Conservation (phyloP, 2,329 filamentous ascomycete genomes). For the Aspergillus alliaceus region DNA sequence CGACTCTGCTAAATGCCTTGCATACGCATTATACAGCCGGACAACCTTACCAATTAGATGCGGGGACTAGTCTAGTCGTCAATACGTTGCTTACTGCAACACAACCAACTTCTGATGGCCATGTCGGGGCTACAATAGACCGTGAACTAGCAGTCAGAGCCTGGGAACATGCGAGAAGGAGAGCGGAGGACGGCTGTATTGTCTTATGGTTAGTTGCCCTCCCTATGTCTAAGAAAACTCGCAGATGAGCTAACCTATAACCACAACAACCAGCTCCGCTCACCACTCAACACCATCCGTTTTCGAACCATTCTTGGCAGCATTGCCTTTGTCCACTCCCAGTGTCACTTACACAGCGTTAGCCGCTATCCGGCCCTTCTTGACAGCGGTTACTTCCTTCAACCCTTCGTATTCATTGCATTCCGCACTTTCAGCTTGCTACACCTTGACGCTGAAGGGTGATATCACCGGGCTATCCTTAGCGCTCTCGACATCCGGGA, state of each 20-base stretch:
- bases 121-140: slow-evolving; percentile 77
- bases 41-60: slow-evolving; percentile 82
- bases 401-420: slow-evolving; percentile 84
- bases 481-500: slow-evolving; percentile 79
- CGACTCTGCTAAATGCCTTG: slow-evolving; percentile 85
- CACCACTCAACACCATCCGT: slow-evolving; percentile 86
- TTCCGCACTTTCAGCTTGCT: slow-evolving; percentile 74
- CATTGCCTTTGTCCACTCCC: slow-evolving; percentile 78
- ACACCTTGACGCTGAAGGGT: slow-evolving; percentile 79
- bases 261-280: slow-evolving; percentile 63
- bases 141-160: slow-evolving; percentile 73
- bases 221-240: background rate
- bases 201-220: slow-evolving; percentile 70
- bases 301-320: slow-evolving; percentile 75
- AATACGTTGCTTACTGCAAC: slow-evolving; percentile 91
- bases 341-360: slow-evolving; percentile 74
- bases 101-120: slow-evolving; percentile 67
- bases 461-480: slow-evolving; percentile 74
- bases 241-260: slow-evolving; percentile 18
- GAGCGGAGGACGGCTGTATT: slow-evolving; percentile 94
- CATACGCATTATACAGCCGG: slow-evolving; percentile 84
- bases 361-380: slow-evolving; percentile 79
- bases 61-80: slow-evolving; percentile 86
- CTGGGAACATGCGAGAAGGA: slow-evolving; percentile 93
- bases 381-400: slow-evolving; percentile 81